Evolutionary conservation across 2,329 filamentous ascomycete species (phyloP), one percentile per base, ranked within the genome.

Genomic region (Spiromastix sp.): DNA sequence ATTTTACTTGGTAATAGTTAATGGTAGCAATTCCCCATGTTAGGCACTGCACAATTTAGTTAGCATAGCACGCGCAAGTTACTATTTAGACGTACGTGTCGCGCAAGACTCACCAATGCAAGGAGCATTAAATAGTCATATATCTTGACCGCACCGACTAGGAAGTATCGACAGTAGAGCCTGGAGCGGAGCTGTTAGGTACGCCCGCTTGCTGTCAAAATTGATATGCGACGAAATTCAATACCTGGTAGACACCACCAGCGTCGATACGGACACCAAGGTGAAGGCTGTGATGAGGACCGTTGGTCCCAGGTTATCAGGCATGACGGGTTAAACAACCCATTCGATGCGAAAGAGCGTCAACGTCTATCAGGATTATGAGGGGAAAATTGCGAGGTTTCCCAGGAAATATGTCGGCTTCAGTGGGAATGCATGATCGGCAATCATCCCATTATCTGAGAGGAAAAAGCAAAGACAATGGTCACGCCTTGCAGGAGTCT

Each of bases 11-110:
- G 12, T 10, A 33, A 12, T 22, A 33, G 19, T 33, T 33, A 11
- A 33, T 33, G 10, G 18, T 16, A 3, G 31, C 31, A 11, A 33
- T 33, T 22, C 31, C 31, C 31, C 31, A 33, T 7, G 31, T 33
- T 4, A 33, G 20, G 18, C 12, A 10, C 31, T 33, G 18, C 25
- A 12, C 18, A 22, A 6, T 13, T 33, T 11, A 13, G 13, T 16
- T 6, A 24, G 27, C n/a, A n/a, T n/a, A n/a, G n/a, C n/a, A n/a
- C n/a, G n/a, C n/a, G n/a, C n/a, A n/a, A n/a, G 7, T n/a, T 26
- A 12, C 18, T 26, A 13, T 3, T 26, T 3, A 16, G 8, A 12
- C 15, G 11, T 17, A 24, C 10, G n/a, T 22, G 8, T 17, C 2
- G 31, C 11, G 1, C 3, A 12, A 12, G 16, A 33, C 31, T 12